Evolutionary conservation across 345 rosid genomes (phyloP), one percentile per base, ranked within the genome.

Genomic region (Gossypioides kirkii): DNA sequence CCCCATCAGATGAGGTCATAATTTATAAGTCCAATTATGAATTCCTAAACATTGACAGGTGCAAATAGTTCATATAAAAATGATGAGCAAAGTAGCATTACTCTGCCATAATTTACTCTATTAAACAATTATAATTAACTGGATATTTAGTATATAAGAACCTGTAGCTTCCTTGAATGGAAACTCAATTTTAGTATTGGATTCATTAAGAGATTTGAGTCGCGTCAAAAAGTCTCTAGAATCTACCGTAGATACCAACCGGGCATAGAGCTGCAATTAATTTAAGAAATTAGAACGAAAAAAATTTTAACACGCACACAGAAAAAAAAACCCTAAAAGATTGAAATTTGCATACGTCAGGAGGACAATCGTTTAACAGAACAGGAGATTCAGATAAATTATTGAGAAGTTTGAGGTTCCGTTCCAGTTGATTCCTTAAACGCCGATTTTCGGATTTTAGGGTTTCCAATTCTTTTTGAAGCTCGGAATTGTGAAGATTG

Each of bases 91-190:
- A 45, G 54, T 23, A 65, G 10, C 54, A 43, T 12, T 64, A 64
- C 52, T 7, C 32, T 10, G 4, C 43, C 25, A 63, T 9, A 41
- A 63, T 4, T 10, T 41, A 22, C 20, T 36, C 55, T 13, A 66
- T 0, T 8, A 23, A 3, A 26, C 53, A 0, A 23, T 66, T 66
- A 66, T 14, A 46, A 23, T 22, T 23, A 12, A 23, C 14, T 0
- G 38, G 47, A 45, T 18, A 14, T 66, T 13, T 66, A 25, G 38
- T 23, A 14, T 13, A 66, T 14, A 46, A 46, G 41, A 54, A 94
- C 98, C 98, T 79, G 97, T 84, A 4, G 98, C 89, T 81, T 90
- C 94, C 75, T 87, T 86, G 78, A 94, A 94, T 32, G 98, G 98
- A 71, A 90, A 94, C 58, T 80, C 89, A 68, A 80, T 73, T 61